Base-by-base conservation (phyloP, 306 rosid genomes). In the Mucuna pruriens region DNA sequence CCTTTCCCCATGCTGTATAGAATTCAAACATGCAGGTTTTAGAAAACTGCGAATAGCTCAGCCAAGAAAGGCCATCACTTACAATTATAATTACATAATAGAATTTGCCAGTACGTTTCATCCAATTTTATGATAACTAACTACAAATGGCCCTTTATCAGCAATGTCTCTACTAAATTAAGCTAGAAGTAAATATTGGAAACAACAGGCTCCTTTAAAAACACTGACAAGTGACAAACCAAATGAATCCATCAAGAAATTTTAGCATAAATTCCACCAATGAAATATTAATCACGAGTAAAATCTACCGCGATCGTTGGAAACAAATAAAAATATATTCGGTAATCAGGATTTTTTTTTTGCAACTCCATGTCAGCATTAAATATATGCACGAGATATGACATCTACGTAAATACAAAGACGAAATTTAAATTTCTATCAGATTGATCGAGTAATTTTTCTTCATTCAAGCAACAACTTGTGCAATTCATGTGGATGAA, bases 351-450 rank as follows among this genome's bases (percentile, higher is more conserved):
- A 23, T 29, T 39, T 51, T 25, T 23, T 58, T 51, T 25, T 23
- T 58, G 69, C 69, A 69, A 69, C 68, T 52, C 31, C 72, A 9
- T 6, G 9, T 36, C 34, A 25, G 23, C 46, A 54, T 68, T 71
- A 68, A 69, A 33, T 38, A 38, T 1, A 23, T 9, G n/a, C n/a
- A 31, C 72, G 0, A 60, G 51, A 51, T 2, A 15, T 20, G 63
- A 45, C 45, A 22, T 67, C 22, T 39, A 58, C 22, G 31, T 69
- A 69, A 69, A 61, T 80, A 40, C 11, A 54, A 40, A 73, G 20
- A 62, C 38, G 80, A 44, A 51, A 64, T 44, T 2, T 61, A 61
- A 80, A 71, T 60, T 46, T 61, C 40, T 66, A 71, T 60, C 11
- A 68, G 46, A 68, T 54, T 55, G 33, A 71, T 57, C n/a, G 31